These are phyloP conservation scores for Gymnopilus junonius DNA, from an alignment of 768 basidiomycete genomes.

Conservation along the genomic window DNA sequence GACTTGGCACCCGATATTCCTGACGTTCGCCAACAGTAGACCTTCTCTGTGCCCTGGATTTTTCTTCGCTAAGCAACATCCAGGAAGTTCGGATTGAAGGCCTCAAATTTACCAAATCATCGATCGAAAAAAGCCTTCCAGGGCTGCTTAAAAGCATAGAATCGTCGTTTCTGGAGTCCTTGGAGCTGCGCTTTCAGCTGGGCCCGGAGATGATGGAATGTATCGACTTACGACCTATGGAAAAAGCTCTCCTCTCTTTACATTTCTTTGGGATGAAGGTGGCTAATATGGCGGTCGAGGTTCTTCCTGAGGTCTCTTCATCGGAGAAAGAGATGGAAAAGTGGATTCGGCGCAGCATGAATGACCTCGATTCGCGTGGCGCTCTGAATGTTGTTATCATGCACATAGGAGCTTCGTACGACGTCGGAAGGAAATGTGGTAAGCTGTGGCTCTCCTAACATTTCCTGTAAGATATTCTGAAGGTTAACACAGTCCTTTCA, in stretches of 20 bases:
- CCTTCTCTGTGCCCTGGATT: conserved; percentile 17
- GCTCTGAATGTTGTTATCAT: conserved; percentile 3
- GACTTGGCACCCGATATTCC: background rate
- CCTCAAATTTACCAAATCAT: conserved; percentile 7
- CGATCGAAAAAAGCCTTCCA: conserved; percentile 18
- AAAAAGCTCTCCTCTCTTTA: conserved; percentile 22
- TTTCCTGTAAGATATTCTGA: background rate
- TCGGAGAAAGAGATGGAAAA: background rate
- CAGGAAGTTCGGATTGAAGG: conserved; percentile 23
- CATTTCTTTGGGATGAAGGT: conserved; percentile 28
- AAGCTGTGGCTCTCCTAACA: background rate
- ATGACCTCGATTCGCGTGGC: conserved; percentile 8
- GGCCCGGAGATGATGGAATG: background rate
- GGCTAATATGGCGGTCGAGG: conserved; percentile 12
- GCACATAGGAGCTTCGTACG: background rate
- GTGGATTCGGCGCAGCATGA: conserved; percentile 10
- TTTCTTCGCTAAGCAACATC: conserved; percentile 24
- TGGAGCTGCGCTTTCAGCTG: conserved; percentile 19
- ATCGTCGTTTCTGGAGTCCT: conserved; percentile 27
- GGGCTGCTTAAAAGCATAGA: conserved; percentile 26
- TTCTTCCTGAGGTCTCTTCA: background rate
- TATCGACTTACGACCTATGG: conserved; percentile 23
- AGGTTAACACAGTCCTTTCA: too few relatives aligned
- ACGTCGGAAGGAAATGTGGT: background rate
- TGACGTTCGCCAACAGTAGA: conserved; percentile 12